These are phyloP conservation scores for Fagus sylvatica DNA, from an alignment of 306 rosid genomes.

Conservation along the genomic window DNA sequence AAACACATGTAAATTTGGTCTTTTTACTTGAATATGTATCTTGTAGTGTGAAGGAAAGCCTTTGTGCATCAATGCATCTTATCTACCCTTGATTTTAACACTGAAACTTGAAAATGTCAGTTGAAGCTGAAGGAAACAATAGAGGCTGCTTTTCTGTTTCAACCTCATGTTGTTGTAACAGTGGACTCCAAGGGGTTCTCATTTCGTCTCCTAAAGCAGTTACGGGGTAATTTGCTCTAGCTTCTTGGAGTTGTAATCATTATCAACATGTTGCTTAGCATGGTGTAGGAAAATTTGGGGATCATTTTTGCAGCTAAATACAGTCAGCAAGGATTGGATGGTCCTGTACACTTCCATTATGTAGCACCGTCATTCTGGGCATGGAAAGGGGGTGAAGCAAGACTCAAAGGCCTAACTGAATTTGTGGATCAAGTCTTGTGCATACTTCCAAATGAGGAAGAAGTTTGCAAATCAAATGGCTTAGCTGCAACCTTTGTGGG, in stretches of 20 bases:
- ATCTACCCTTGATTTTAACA: conserved; percentile 4
- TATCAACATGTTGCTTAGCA: conserved; percentile 20
- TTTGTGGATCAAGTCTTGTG: conserved; percentile 86
- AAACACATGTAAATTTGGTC: background rate
- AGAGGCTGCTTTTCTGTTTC: conserved; percentile 73
- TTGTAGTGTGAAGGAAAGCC: background rate
- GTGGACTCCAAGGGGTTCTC: conserved; percentile 90
- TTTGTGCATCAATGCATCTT: conserved; percentile 1
- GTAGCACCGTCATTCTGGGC: conserved; percentile 98
- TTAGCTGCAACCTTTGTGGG: conserved; percentile 85
- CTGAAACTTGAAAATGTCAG: conserved; percentile 37
- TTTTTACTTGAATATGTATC: background rate
- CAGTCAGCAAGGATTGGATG: conserved; percentile 34
- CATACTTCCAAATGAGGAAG: conserved; percentile 88
- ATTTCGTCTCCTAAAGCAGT: conserved; percentile 74
- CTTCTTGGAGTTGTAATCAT: conserved; percentile 26
- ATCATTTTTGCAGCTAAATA: conserved; percentile 79
- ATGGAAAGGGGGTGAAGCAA: conserved; percentile 96
- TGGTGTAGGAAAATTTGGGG: conserved; percentile 39
- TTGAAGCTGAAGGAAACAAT: conserved; percentile 68
- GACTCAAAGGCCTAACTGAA: conserved; percentile 66
- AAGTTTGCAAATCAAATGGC: conserved; percentile 76
- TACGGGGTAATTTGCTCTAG: conserved; percentile 62
- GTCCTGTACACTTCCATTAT: conserved; percentile 75
- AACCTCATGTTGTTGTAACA: conserved; percentile 81